These are phyloP conservation scores for Suillus spraguei DNA, from an alignment of 768 basidiomycete species.

Conservation along the genomic window DNA sequence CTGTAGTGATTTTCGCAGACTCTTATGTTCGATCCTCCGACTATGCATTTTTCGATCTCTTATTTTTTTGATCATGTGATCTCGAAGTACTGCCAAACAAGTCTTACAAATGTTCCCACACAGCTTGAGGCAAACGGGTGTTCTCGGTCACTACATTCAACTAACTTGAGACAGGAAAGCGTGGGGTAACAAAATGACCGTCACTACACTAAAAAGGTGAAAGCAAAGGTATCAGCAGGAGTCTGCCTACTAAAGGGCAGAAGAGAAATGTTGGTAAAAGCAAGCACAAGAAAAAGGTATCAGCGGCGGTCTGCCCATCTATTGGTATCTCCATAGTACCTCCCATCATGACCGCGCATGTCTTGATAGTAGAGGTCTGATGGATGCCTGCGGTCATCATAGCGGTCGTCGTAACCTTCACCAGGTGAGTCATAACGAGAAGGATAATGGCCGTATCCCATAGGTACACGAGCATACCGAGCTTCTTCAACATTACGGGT, in stretches of 20 bases:
- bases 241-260: neutral
- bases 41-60: too few relatives aligned
- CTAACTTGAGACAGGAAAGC: too few relatives aligned
- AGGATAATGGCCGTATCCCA: neutral
- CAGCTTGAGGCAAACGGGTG: too few relatives aligned
- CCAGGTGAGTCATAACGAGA: neutral
- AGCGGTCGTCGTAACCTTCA: neutral
- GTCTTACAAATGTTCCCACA: too few relatives aligned
- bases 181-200: too few relatives aligned
- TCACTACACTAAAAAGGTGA: too few relatives aligned
- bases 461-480: neutral
- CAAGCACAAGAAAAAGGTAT: neutral
- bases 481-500: neutral
- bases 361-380: neutral
- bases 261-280: neutral
- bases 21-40: too few relatives aligned
- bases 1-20: too few relatives aligned
- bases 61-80: too few relatives aligned
- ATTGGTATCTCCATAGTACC: neutral
- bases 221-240: neutral
- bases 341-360: neutral
- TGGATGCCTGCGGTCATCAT: neutral
- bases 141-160: slow-evolving; percentile 1
- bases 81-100: too few relatives aligned
- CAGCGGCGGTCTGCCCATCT: neutral